phyloP scores from a whole-genome alignment of 306 rosid species.

The Macrotyloma uniflorum region DNA sequence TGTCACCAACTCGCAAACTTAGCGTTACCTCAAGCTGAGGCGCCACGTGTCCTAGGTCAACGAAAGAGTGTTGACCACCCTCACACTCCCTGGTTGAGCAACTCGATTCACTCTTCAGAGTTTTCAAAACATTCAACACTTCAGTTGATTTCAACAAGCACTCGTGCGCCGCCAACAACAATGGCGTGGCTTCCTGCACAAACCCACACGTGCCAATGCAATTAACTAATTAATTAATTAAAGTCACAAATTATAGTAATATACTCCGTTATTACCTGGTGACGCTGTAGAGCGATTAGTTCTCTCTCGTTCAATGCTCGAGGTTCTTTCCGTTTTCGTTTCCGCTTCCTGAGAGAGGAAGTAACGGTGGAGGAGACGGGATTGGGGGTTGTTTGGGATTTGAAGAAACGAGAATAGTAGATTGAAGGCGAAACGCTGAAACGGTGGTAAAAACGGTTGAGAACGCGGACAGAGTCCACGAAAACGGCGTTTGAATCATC shows the following conservation, averaged over 20 bases:
- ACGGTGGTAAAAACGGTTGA: slow-evolving; percentile 68
- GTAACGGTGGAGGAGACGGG: slow-evolving; percentile 29
- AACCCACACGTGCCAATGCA: not conserved
- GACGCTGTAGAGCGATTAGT: slow-evolving; percentile 70
- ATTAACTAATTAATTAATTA: not conserved
- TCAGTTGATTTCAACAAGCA: slow-evolving; percentile 55
- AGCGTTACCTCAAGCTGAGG: slow-evolving; percentile 68
- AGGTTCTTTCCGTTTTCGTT: slow-evolving; percentile 52
- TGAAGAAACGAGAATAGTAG: slow-evolving; percentile 73
- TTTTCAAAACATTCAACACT: slow-evolving; percentile 57
- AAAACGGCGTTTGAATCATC: slow-evolving; percentile 56
- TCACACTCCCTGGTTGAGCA: slow-evolving; percentile 27
- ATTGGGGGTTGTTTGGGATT: slow-evolving; percentile 34
- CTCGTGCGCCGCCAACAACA: slow-evolving; percentile 65
- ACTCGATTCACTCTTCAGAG: slow-evolving; percentile 48
- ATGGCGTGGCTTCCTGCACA: slow-evolving; percentile 71
- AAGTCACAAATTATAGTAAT: not conserved
- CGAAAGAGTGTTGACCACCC: slow-evolving; percentile 50
- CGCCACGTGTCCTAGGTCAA: slow-evolving; percentile 60
- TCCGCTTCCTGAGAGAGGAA: slow-evolving; percentile 60
- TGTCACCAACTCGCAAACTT: slow-evolving; percentile 32
- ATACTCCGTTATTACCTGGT: slow-evolving; percentile 51
- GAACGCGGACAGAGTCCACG: slow-evolving; percentile 78
- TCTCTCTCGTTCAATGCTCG: slow-evolving; percentile 72
- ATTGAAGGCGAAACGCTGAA: slow-evolving; percentile 68